Conservation (phyloP, 2,329 filamentous ascomycete species). For the Grosmannia serpens region DNA sequence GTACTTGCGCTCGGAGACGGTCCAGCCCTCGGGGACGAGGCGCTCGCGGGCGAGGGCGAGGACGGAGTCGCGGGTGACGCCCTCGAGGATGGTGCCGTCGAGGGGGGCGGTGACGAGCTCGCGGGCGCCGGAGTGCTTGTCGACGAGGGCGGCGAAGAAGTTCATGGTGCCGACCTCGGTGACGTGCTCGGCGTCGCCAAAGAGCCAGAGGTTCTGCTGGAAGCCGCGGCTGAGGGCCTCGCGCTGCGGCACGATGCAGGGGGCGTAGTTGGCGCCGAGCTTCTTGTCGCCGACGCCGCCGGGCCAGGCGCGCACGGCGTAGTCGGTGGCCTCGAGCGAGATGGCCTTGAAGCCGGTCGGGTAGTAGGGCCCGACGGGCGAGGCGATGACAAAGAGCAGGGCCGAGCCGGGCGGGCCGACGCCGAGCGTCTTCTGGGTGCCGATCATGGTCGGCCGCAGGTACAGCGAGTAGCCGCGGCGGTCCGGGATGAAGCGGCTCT, state of each 20-base stretch:
- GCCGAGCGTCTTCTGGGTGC: slow-evolving; percentile 87
- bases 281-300: slow-evolving; percentile 98
- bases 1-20: slow-evolving; percentile 77
- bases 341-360: slow-evolving; percentile 97
- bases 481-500: slow-evolving; percentile 81
- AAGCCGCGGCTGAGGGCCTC: slow-evolving; percentile 84
- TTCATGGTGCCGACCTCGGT: slow-evolving; percentile 99
- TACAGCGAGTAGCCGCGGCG: slow-evolving; percentile 88
- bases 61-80: slow-evolving; percentile 86
- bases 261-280: slow-evolving; percentile 97
- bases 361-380: slow-evolving; percentile 94
- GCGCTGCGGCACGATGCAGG: slow-evolving; percentile 92
- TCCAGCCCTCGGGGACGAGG: slow-evolving; percentile 78
- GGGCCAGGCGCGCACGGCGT: slow-evolving; percentile 94
- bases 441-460: slow-evolving; percentile 92
- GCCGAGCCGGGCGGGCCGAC: slow-evolving; percentile 87
- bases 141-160: slow-evolving; percentile 76
- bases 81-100: slow-evolving; percentile 92
- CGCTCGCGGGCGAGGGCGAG: slow-evolving; percentile 76
- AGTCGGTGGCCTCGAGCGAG: slow-evolving; percentile 88
- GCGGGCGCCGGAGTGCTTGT: slow-evolving; percentile 80
- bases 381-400: slow-evolving; percentile 88
- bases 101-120: slow-evolving; percentile 91
- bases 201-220: slow-evolving; percentile 98
- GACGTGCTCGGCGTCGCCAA: slow-evolving; percentile 87